Conservation (phyloP, 192 early-diverging fungal species). For the Allomyces arbusculus region DNA sequence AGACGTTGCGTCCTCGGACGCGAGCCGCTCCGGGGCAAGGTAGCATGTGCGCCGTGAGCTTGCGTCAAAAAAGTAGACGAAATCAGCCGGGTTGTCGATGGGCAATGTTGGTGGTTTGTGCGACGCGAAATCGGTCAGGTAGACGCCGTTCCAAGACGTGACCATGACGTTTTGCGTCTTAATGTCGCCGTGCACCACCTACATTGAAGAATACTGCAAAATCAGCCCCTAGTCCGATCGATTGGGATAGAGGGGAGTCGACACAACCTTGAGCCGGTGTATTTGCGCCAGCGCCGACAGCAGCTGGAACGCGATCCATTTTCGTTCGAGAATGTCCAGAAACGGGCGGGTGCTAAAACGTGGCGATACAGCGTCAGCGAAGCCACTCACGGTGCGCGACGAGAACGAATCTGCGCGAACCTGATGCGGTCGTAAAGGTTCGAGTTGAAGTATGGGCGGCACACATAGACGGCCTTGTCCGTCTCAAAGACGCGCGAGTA, state of each 20-base stretch:
- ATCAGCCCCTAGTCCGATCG: not conserved
- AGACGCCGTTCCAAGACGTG: constrained; percentile 91
- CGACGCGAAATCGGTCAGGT: constrained; percentile 66
- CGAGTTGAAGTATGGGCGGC: constrained; percentile 70
- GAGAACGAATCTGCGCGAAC: constrained; percentile 8
- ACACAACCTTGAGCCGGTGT: constrained; percentile 19
- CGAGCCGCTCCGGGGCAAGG: constrained; percentile 83
- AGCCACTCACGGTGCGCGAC: not conserved
- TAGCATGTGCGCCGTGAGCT: constrained; percentile 76
- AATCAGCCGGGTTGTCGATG: constrained; percentile 89
- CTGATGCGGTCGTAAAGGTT: constrained; percentile 93
- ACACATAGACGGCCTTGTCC: constrained; percentile 67
- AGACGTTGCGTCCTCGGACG: no score
- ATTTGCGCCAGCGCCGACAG: constrained; percentile 56
- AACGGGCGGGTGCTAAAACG: constrained; percentile 71
- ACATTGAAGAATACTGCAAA: not conserved
- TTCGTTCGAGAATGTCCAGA: constrained; percentile 63
- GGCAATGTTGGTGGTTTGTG: constrained; percentile 87
- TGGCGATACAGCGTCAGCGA: not conserved
- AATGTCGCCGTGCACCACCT: constrained; percentile 84
- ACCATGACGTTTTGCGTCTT: constrained; percentile 89
- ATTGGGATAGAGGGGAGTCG: not conserved
- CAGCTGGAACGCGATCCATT: constrained; percentile 85
- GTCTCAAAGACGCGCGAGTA: constrained; percentile 71
- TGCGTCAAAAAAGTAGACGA: constrained; percentile 91